These are phyloP conservation scores for Gnaphalium uliginosum DNA, from an alignment of 129 eudicot species.

Conservation along the genomic window DNA sequence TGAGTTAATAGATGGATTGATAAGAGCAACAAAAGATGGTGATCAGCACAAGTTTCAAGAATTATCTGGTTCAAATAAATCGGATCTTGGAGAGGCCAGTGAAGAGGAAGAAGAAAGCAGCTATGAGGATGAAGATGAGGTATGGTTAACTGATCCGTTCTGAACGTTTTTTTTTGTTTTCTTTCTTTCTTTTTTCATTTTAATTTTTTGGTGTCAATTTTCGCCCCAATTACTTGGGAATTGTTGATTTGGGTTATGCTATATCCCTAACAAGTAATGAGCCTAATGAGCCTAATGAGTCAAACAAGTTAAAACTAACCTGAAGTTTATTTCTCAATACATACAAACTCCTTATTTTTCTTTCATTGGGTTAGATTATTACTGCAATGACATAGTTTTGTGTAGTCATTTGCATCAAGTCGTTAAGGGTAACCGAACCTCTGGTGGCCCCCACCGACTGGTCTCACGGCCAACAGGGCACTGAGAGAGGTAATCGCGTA, in stretches of 20 bases:
- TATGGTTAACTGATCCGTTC: constrained; percentile 22
- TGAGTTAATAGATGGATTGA: constrained; percentile 70
- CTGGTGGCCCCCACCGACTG: no score
- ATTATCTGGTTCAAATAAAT: constrained; percentile 49
- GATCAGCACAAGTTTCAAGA: constrained; percentile 60
- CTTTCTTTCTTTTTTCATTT: constrained; percentile 9
- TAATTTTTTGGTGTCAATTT: neutral
- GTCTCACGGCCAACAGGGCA: no score
- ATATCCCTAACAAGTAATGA: neutral
- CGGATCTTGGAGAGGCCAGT: constrained; percentile 33
- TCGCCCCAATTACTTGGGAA: neutral
- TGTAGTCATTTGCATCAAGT: neutral
- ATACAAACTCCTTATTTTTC: neutral
- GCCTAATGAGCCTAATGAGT: neutral
- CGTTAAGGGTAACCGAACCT: neutral
- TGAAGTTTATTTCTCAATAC: neutral
- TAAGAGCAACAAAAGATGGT: constrained; percentile 72
- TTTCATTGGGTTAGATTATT: neutral
- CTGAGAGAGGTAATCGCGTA: no score
- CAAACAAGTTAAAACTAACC: neutral
- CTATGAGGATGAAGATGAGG: constrained; percentile 67
- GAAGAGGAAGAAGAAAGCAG: constrained; percentile 50
- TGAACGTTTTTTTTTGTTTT: no score
- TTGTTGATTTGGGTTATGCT: neutral
- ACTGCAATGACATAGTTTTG: neutral